Percentiles rank a stretch among this genome's conserved stretches.
These are phyloP conservation scores for Xylaria sp. DNA, from an alignment of 2,329 filamentous ascomycete genomes.

Conservation along the genomic window DNA sequence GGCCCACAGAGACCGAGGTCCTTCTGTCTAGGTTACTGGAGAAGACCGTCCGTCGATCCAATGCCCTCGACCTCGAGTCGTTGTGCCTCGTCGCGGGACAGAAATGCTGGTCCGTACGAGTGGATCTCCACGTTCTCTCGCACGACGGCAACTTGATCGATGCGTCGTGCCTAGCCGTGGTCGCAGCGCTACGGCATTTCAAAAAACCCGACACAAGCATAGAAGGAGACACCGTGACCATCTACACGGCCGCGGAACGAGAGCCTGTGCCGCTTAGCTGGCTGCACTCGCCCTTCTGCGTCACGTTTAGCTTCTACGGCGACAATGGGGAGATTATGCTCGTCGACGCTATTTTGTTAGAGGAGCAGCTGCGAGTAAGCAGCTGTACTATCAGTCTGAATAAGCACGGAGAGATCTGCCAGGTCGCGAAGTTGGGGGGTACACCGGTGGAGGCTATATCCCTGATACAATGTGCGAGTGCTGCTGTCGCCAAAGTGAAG, in stretches of 20 bases:
- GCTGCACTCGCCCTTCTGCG: conserved; percentile 90
- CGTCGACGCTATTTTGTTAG: conserved; percentile 76
- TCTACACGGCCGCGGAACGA: conserved; percentile 85
- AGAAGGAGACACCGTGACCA: conserved; percentile 83
- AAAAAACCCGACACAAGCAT: conserved; percentile 89
- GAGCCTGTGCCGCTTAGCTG: conserved; percentile 91
- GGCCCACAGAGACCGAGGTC: conserved; percentile 84
- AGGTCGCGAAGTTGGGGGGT: conserved; percentile 91
- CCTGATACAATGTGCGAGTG: conserved; percentile 78
- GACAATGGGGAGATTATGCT: conserved; percentile 76
- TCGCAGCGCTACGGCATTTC: conserved; percentile 91
- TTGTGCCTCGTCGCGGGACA: conserved; percentile 90
- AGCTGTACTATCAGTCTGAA: conserved; percentile 88
- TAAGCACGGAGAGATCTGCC: conserved; percentile 88
- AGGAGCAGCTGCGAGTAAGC: conserved; percentile 80
- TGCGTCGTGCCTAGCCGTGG: conserved; percentile 84
- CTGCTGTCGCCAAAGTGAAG: conserved; percentile 82
- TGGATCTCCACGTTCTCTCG: conserved; percentile 90
- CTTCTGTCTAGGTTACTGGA: conserved; percentile 90
- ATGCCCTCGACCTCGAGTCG: conserved; percentile 93
- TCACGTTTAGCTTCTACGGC: conserved; percentile 88
- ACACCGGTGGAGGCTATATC: conserved; percentile 81
- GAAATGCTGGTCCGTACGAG: conserved; percentile 91
- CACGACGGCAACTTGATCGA: conserved; percentile 93
- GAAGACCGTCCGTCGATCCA: conserved; percentile 91